A percentile compares a stretch with the other conserved stretches of the same genome.
These are phyloP conservation scores for Dipteronia sinensis DNA, from an alignment of 345 rosid species.

Conservation along the genomic window DNA sequence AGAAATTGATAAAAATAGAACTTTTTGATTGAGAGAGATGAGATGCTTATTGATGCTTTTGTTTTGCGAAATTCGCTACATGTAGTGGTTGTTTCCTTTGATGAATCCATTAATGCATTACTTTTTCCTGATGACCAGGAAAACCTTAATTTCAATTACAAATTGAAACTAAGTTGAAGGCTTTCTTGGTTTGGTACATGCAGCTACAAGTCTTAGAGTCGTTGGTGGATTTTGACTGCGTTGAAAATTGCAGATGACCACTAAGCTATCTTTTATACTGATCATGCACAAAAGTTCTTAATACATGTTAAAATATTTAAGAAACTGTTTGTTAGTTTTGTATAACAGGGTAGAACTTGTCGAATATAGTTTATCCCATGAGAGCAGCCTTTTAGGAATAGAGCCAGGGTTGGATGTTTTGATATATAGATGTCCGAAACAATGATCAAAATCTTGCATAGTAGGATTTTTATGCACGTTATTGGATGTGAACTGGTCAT, in stretches of 20 bases:
- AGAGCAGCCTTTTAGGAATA: neutral
- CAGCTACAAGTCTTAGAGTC: neutral
- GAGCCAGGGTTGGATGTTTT: neutral
- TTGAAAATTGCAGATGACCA: neutral
- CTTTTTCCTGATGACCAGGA: neutral
- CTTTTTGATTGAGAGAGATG: neutral
- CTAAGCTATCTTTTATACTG: neutral
- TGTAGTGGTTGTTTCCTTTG: neutral
- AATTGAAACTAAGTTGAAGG: neutral
- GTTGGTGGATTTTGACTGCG: neutral
- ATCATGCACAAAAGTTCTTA: neutral
- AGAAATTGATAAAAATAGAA: neutral
- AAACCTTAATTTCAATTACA: neutral
- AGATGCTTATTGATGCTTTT: neutral
- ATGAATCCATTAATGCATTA: neutral
- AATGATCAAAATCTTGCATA: neutral
- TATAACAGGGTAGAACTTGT: neutral
- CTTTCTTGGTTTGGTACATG: neutral
- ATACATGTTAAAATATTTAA: too few relatives aligned
- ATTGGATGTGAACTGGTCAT: neutral
- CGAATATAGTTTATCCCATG: neutral
- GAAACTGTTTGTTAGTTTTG: neutral
- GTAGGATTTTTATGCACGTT: neutral
- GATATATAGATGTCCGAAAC: neutral
- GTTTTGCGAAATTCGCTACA: neutral